phyloP scores from a whole-genome alignment of 345 rosid genomes.

The Eutrema heterophyllum region DNA sequence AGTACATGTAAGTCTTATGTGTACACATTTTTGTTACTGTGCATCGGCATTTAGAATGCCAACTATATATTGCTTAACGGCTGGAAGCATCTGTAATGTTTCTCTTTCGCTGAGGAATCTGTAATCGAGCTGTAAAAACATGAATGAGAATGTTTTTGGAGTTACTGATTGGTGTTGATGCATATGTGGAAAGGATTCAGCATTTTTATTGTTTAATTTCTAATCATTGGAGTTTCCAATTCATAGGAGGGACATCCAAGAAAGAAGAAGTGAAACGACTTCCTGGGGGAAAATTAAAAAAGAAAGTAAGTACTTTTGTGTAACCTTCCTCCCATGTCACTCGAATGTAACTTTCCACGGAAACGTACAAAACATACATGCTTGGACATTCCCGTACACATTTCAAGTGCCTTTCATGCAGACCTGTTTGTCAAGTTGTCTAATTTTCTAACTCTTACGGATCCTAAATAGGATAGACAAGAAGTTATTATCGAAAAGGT shows the following conservation, averaged over 20 bases:
- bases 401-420: not conserved
- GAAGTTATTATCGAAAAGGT: slow-evolving; percentile 91
- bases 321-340: not conserved
- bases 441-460: not conserved
- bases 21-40: not conserved
- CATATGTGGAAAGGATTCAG: not conserved
- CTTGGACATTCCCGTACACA: not conserved
- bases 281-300: slow-evolving; percentile 91
- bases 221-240: not conserved
- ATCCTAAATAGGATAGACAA: slow-evolving; percentile 57
- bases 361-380: not conserved
- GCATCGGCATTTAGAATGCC: not conserved
- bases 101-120: not conserved
- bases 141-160: not conserved
- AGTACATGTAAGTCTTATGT: not conserved
- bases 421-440: not conserved
- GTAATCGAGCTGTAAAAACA: not conserved
- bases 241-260: slow-evolving; percentile 49
- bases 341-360: not conserved
- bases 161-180: not conserved
- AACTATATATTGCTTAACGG: not conserved
- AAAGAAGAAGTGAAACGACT: slow-evolving; percentile 84
- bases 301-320: slow-evolving; percentile 55
- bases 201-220: not conserved
- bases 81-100: not conserved